These are phyloP conservation scores for Scytalidium sp. DNA, from an alignment of 2,329 filamentous ascomycete genomes.

Conservation along the genomic window DNA sequence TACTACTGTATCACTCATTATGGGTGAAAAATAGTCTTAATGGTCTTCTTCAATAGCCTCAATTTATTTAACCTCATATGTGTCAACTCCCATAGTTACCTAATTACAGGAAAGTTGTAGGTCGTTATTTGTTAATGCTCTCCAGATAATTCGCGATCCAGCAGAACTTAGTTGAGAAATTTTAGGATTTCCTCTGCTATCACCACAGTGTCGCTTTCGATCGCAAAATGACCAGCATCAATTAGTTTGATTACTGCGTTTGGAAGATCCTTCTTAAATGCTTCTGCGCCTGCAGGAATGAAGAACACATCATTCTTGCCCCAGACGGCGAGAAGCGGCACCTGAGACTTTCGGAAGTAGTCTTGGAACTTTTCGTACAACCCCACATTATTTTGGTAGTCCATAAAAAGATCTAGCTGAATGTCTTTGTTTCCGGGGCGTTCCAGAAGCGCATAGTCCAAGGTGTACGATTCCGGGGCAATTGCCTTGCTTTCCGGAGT, in stretches of 20 bases:
- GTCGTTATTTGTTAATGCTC: too few relatives aligned
- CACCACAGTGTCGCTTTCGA: too few relatives aligned
- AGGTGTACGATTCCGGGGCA: constrained; percentile 19
- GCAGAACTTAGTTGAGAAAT: too few relatives aligned
- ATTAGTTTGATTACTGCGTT: constrained; percentile 44
- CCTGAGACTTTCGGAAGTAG: constrained; percentile 45
- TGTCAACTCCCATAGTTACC: too few relatives aligned
- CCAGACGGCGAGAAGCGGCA: constrained; percentile 54
- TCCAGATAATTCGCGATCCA: too few relatives aligned
- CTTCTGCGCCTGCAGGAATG: constrained; percentile 46
- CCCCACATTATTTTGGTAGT: constrained; percentile 50
- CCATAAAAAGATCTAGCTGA: constrained; percentile 54
- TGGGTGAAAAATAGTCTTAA: too few relatives aligned
- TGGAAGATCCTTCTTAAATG: constrained; percentile 43
- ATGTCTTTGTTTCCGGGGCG: constrained; percentile 44
- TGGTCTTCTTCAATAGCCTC: too few relatives aligned
- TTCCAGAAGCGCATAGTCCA: constrained; percentile 48
- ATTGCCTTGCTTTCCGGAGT: background rate
- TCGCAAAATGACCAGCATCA: constrained; percentile 53
- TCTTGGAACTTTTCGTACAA: constrained; percentile 50
- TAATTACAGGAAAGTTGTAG: too few relatives aligned
- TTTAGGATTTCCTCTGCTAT: too few relatives aligned
- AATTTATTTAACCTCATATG: too few relatives aligned
- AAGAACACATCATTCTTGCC: constrained; percentile 52
- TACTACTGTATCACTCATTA: too few relatives aligned